Evolutionary conservation across 345 rosid species (phyloP).

Genomic region (Lepidium africanum): DNA sequence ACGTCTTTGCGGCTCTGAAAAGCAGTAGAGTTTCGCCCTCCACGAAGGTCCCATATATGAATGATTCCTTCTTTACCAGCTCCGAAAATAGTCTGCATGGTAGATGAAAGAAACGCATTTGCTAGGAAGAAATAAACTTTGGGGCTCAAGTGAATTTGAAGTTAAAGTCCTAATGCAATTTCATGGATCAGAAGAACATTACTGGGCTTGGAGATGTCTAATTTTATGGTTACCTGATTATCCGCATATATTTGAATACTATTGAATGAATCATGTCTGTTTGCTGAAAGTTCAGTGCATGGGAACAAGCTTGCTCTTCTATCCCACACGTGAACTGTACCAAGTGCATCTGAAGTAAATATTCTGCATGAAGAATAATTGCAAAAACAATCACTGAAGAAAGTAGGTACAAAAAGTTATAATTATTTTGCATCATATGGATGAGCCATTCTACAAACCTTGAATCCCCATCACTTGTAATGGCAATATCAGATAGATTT

Average conservation of each 20-base stretch:
- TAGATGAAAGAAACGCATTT: constrained; percentile 2
- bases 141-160: background rate
- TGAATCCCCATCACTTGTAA: constrained; percentile 43
- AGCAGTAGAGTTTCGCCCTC: constrained; percentile 63
- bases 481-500: constrained; percentile 72
- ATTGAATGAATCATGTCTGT: constrained; percentile 39
- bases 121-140: background rate
- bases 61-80: constrained; percentile 69
- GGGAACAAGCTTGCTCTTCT: constrained; percentile 60
- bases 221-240: constrained; percentile 54
- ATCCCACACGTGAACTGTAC: constrained; percentile 76
- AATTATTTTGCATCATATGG: constrained; percentile 4
- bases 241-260: constrained; percentile 57
- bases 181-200: constrained; percentile 6
- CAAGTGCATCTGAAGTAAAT: constrained; percentile 65
- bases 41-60: constrained; percentile 87
- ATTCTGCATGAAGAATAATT: constrained; percentile 39
- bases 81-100: constrained; percentile 57
- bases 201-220: background rate
- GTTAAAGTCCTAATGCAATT: background rate
- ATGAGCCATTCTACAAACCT: constrained; percentile 38
- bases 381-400: background rate
- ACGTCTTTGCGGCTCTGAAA: constrained; percentile 71
- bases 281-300: constrained; percentile 52
- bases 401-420: constrained; percentile 2